Percentiles rank a stretch among this genome's conserved stretches.
Evolutionary conservation across 179 eudicot species (phyloP).

Genomic region (Silene coronaria): DNA sequence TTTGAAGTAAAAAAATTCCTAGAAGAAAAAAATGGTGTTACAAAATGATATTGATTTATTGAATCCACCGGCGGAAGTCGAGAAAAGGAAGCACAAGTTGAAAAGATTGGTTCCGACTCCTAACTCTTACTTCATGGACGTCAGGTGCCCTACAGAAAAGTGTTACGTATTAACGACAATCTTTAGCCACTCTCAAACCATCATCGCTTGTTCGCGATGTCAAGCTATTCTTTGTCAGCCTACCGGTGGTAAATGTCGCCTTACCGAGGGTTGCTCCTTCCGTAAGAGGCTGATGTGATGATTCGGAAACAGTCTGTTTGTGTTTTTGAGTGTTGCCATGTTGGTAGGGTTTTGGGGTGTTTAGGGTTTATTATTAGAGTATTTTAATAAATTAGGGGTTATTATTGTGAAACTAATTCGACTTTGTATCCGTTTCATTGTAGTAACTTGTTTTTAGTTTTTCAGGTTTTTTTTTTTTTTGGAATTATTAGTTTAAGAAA

Average conservation of each 20-base stretch:
- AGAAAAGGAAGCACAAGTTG: constrained; percentile 38
- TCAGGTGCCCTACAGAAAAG: not conserved
- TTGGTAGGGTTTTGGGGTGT: too few species aligned
- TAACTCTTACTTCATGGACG: constrained; percentile 25
- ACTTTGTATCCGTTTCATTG: not conserved
- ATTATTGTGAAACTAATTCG: not conserved
- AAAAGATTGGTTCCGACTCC: constrained; percentile 28
- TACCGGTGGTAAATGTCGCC: constrained; percentile 19
- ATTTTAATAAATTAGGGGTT: too few species aligned
- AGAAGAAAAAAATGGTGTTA: constrained; percentile 15
- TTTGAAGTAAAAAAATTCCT: too few species aligned
- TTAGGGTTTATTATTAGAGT: not conserved
- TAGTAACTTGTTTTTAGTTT: too few species aligned
- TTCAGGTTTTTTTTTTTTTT: too few species aligned
- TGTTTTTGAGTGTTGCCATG: not conserved
- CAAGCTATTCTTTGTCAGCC: constrained; percentile 20
- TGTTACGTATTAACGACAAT: constrained; percentile 13
- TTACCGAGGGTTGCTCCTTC: constrained; percentile 19
- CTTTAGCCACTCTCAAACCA: constrained; percentile 27
- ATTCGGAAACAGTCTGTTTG: not conserved
- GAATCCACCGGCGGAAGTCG: constrained; percentile 33
- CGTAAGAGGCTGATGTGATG: not conserved
- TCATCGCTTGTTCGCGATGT: constrained; percentile 17
- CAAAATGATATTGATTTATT: constrained; percentile 33
- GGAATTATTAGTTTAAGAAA: too few species aligned